Evolutionary conservation across 2,329 filamentous ascomycete genomes (phyloP).

Genomic region (Talaromyces sp.): DNA sequence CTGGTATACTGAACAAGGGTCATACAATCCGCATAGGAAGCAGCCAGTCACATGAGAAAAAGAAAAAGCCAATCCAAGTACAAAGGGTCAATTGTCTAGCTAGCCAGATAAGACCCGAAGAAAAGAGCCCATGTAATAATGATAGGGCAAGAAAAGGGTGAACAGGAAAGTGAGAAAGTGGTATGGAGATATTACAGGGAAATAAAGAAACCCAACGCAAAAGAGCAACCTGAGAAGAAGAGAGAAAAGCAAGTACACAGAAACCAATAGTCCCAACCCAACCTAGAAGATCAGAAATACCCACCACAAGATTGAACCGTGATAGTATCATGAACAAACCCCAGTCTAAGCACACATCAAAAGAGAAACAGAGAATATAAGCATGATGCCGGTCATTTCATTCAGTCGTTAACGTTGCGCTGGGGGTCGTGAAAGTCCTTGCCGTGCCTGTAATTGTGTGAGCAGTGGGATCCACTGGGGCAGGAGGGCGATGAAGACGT

Average conservation of each 20-base stretch:
- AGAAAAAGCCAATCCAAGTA: neutral
- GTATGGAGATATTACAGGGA: constrained; percentile 23
- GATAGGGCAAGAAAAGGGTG: constrained; percentile 6
- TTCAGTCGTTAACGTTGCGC: constrained; percentile 37
- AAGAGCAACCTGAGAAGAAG: constrained; percentile 4
- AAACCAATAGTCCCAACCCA: constrained; percentile 7
- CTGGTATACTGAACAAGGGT: too few relatives aligned
- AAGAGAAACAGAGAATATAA: constrained; percentile 18
- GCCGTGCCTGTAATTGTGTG: constrained; percentile 38
- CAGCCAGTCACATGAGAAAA: neutral
- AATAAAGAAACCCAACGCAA: neutral
- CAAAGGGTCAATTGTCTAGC: neutral
- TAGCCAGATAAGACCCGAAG: neutral
- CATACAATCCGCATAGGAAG: neutral
- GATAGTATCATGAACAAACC: constrained; percentile 11
- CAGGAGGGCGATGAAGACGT: constrained; percentile 3
- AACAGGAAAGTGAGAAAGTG: constrained; percentile 10
- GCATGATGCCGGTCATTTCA: constrained; percentile 27
- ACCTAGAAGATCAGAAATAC: constrained; percentile 22
- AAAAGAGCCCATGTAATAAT: neutral
- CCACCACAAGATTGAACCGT: constrained; percentile 12
- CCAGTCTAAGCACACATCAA: constrained; percentile 17
- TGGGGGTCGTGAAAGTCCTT: constrained; percentile 46
- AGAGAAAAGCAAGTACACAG: constrained; percentile 13
- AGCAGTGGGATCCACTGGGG: neutral